Percentiles rank a stretch among this genome's conserved stretches.
phyloP scores from a whole-genome alignment of 2,329 filamentous ascomycete genomes.

The Byssochlamys sp. region DNA sequence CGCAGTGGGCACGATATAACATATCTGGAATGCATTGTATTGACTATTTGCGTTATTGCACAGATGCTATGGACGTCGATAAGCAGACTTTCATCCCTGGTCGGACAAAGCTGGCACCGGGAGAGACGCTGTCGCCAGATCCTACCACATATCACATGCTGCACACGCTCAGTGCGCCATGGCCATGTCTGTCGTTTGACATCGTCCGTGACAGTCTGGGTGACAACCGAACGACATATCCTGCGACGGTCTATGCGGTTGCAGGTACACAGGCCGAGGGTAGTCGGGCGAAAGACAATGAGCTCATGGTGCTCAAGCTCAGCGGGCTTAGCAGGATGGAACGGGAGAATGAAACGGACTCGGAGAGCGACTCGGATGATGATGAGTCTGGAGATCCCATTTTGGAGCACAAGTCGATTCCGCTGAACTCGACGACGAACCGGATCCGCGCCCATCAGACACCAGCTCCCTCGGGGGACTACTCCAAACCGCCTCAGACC shows the following conservation, averaged over 20 bases:
- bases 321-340: conserved; percentile 86
- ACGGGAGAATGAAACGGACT: conserved; percentile 57
- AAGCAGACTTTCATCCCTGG: conserved; percentile 93
- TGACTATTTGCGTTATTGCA: conserved; percentile 1
- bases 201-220: conserved; percentile 78
- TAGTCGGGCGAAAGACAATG: conserved; percentile 69
- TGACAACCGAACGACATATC: conserved; percentile 83
- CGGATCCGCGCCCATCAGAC: conserved; percentile 80
- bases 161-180: conserved; percentile 83
- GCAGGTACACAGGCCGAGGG: conserved; percentile 85
- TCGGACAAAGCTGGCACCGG: conserved; percentile 78
- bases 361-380: conserved; percentile 62
- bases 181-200: conserved; percentile 95
- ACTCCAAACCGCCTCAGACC: conserved; percentile 64
- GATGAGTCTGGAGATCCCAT: conserved; percentile 79
- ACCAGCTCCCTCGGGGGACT: conserved; percentile 53
- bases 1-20: conserved; percentile 9
- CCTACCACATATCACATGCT: conserved; percentile 96
- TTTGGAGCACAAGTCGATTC: conserved; percentile 83
- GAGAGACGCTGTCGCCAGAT: conserved; percentile 84
- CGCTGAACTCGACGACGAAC: conserved; percentile 79
- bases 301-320: conserved; percentile 92
- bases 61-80: conserved; percentile 83
- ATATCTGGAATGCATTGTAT: not conserved
- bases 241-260: conserved; percentile 88